Base-by-base conservation (phyloP, 164 flowering plant genomes). In the Dillenia suffruticosa region DNA sequence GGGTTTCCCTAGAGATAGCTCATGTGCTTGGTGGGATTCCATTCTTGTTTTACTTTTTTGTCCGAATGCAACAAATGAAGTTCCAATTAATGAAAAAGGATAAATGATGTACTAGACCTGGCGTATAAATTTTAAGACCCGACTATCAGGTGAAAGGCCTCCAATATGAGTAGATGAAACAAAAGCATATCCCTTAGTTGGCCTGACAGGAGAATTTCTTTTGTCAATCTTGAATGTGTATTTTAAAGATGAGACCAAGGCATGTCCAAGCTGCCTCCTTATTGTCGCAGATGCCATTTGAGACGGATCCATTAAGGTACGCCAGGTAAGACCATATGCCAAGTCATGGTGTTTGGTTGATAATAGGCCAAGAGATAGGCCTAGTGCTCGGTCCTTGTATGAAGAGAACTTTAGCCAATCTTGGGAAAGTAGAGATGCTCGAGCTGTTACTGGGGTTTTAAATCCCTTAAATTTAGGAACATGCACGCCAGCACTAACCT, bases 321-420 rank as follows among this genome's bases (percentile, higher is more conserved):
- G 89, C 97, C 97, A 90, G 40, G 89, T 81, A 66, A 93, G 80
- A 74, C 78, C 82, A 75, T 87, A 93, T 22, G 77, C 76, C 65
- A 93, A 69, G 63, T 90, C 92, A 79, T 90, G 96, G 56, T 77
- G 55, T 72, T 62, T 77, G 44, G 85, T 73, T 51, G 92, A 83
- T 55, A 86, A 32, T 58, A 93, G 72, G 63, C 96, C 94, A 65
- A 93, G 75, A 59, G 91, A 83, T 43, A 93, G 70, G 43, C 98
- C 97, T 68, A 87, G 68, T 10, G 77, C 72, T 49, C 68, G 77
- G 64, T 93, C 98, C 69, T 86, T 89, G 77, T 87, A 93, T 48
- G 98, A 93, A 26, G 97, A 89, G 51, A 83, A 83, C 74, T 89
- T 89, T 61, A 77, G 71, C 97, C 96, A 90, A 72, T 93, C 97